Percentiles rank a stretch among this genome's conserved stretches.
Conservation (phyloP, 306 rosid species). For the Gastrolobium villosum region DNA sequence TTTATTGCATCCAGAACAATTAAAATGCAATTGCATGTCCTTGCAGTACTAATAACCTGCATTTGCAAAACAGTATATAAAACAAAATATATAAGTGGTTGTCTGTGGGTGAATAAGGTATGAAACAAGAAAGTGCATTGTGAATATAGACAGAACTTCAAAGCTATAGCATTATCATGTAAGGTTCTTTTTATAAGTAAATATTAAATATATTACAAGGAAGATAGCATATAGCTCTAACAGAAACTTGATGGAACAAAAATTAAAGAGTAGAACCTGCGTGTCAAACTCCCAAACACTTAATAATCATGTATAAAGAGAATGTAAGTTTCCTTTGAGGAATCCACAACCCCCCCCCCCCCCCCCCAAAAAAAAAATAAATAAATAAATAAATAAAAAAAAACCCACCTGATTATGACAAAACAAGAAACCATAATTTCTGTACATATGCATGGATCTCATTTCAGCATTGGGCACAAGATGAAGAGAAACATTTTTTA, state of each 20-base stretch:
- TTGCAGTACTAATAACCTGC: conserved; percentile 99
- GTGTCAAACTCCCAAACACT: conserved; percentile 4
- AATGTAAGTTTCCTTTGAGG: background rate
- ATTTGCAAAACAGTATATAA: conserved; percentile 43
- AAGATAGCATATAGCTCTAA: background rate
- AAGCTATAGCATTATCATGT: conserved; percentile 10
- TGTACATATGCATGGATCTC: conserved; percentile 20
- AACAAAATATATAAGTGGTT: conserved; percentile 28
- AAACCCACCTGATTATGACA: background rate
- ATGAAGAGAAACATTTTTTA: background rate
- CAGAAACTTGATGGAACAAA: conserved; percentile 17
- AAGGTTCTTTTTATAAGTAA: background rate
- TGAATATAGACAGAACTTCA: conserved; percentile 14
- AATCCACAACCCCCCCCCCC: background rate
- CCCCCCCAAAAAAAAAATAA: background rate
- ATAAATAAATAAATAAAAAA: no score
- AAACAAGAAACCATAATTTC: conserved; percentile 22
- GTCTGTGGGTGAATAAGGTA: conserved; percentile 27
- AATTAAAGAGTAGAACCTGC: background rate
- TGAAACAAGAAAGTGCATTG: conserved; percentile 31
- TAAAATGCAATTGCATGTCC: conserved; percentile 97
- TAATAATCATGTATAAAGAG: background rate
- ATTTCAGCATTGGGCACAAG: conserved; percentile 3
- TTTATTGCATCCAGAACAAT: conserved; percentile 99
- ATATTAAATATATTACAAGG: conserved; percentile 8